phyloP scores from a whole-genome alignment of 2,329 filamentous ascomycete species.

The Metarhizium humberi region DNA sequence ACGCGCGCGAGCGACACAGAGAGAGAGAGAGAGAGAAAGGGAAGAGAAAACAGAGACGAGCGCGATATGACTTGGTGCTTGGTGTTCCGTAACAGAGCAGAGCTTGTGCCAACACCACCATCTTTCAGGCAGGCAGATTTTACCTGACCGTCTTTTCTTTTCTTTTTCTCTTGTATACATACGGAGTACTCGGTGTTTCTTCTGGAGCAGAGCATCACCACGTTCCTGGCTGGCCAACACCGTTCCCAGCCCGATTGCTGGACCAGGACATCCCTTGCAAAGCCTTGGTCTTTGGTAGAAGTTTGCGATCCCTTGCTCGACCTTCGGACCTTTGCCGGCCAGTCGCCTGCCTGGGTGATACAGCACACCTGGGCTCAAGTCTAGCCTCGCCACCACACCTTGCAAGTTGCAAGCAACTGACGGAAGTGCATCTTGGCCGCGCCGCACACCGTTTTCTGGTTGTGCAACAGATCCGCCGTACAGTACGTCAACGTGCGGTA shows the following conservation, averaged over 20 bases:
- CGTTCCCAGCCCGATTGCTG: background rate
- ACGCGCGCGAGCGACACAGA: background rate
- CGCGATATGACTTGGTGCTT: background rate
- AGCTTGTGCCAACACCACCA: background rate
- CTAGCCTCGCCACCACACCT: conserved; percentile 1
- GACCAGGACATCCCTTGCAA: background rate
- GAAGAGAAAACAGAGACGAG: background rate
- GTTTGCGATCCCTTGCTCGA: conserved; percentile 1
- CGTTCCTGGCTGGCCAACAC: background rate
- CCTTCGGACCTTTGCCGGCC: conserved; percentile 3
- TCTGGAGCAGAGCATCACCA: background rate
- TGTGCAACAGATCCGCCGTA: background rate
- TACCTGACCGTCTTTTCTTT: background rate
- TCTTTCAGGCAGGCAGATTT: background rate
- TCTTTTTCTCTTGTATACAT: background rate
- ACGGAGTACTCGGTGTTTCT: background rate
- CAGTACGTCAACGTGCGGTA: background rate
- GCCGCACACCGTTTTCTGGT: background rate
- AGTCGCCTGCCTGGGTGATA: background rate
- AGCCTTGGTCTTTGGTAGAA: background rate
- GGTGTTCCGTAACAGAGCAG: too few species aligned
- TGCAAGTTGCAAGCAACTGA: background rate
- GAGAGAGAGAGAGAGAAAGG: background rate
- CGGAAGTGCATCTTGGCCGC: conserved; percentile 1
- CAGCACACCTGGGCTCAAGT: background rate